Evolutionary conservation across 2,329 filamentous ascomycete genomes (phyloP).

Genomic region (Ascochyta lentis): DNA sequence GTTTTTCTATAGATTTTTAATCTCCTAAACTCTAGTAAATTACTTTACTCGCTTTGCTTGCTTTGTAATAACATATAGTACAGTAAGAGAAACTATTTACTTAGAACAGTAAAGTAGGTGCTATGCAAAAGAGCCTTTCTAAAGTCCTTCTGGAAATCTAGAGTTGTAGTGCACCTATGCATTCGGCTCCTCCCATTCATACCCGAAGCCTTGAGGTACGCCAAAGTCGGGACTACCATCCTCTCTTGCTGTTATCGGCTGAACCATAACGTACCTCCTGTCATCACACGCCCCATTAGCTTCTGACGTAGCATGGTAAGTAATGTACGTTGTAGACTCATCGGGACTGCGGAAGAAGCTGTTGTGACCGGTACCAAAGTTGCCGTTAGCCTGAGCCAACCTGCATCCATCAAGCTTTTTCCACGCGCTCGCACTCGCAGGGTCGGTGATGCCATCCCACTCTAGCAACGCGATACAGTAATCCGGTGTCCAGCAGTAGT

Average conservation of each 20-base stretch:
- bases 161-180: background rate
- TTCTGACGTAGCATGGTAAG: slow-evolving; percentile 62
- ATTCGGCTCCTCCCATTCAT: background rate
- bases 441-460: slow-evolving; percentile 59
- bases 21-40: background rate
- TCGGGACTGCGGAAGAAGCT: slow-evolving; percentile 65
- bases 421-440: slow-evolving; percentile 55
- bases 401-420: slow-evolving; percentile 58
- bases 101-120: too few species aligned
- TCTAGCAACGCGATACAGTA: slow-evolving; percentile 63
- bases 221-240: slow-evolving; percentile 63
- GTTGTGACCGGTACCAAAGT: slow-evolving; percentile 65
- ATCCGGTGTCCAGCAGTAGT: slow-evolving; percentile 62
- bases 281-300: slow-evolving; percentile 60
- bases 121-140: too few species aligned
- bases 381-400: slow-evolving; percentile 61
- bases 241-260: slow-evolving; percentile 58
- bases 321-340: slow-evolving; percentile 60
- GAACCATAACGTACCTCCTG: slow-evolving; percentile 61
- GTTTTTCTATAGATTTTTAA: too few species aligned
- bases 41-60: too few species aligned
- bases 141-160: too few species aligned
- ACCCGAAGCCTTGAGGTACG: slow-evolving; percentile 7
- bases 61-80: too few species aligned
- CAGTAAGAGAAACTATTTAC: too few species aligned